Evolutionary conservation across 202 grass and related monocot genomes (phyloP), one percentile per base, ranked within the genome.

Genomic region (Setaria viridis): DNA sequence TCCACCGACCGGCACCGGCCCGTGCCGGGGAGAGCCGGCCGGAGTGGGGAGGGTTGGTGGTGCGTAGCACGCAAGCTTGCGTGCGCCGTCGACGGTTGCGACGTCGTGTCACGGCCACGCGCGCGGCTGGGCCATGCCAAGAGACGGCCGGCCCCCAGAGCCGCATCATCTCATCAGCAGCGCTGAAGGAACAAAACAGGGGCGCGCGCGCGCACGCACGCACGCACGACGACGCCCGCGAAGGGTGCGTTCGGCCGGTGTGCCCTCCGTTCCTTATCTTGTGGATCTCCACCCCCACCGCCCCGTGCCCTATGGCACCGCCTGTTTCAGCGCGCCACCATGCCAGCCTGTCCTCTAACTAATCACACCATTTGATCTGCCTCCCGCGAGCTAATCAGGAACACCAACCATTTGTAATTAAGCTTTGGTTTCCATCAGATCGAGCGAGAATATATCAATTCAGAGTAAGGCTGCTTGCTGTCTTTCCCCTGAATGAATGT

Each of bases 71-170:
- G 39, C 39, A 41, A 41, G 39, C 39, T 41, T 41, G 39, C 39
- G 43, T 66, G 48, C 58, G 25, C 48, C 8, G 51, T 8, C 76
- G 83, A 71, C 79, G 79, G 88, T 86, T 90, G 73, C 79, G 1
- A 73, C 84, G 88, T 90, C 88, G 79, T 59, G 20, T 90, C 84
- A 67, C 4, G 39, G 39, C 39, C 39, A 37, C 35, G 35, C 35
- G n/a, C 67, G 34, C 55, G 25, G 63, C 72, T 64, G 43, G 72
- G 72, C 72, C 16, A 46, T 25, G 25, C 25, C 25, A 45, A 46
- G 8, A 46, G 12, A 29, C 59, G 47, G 59, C 21, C 25, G 21
- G 8, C 9, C 39, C 37, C 57, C n/a, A 2, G 21, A 67, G 41
- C 20, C 35, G 25, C 30, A 30, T 74, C 53, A 17, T 39, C 37